Conservation (phyloP, 257 asterid species). For the Jacaranda copaia region DNA sequence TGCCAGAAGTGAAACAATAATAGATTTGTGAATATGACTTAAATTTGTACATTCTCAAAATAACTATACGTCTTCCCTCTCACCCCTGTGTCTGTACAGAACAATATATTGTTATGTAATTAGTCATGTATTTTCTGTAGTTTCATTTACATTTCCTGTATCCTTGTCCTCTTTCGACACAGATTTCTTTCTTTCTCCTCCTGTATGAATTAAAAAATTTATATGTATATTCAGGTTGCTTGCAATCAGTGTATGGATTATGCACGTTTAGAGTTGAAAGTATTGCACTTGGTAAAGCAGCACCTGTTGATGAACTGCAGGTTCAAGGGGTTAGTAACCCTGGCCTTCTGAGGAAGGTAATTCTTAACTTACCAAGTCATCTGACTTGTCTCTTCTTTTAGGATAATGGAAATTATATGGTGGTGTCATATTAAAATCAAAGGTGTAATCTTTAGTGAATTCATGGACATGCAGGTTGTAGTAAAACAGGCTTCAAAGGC, state of each 20-base stretch:
- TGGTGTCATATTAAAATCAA: not conserved
- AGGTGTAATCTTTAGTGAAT: not conserved
- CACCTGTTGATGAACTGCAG: slow-evolving; percentile 77
- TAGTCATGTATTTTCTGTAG: not conserved
- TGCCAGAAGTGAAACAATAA: not conserved
- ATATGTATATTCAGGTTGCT: slow-evolving; percentile 55
- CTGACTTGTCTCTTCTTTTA: slow-evolving; percentile 6
- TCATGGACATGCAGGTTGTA: slow-evolving; percentile 49
- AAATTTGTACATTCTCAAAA: slow-evolving; percentile 3
- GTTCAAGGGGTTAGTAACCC: slow-evolving; percentile 72
- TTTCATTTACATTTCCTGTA: slow-evolving; percentile 6
- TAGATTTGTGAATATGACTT: not conserved
- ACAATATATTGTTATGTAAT: not conserved
- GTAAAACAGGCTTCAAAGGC: slow-evolving; percentile 66
- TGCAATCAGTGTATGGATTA: slow-evolving; percentile 67
- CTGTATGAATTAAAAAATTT: not conserved
- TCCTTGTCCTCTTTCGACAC: not conserved
- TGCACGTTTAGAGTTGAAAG: slow-evolving; percentile 76
- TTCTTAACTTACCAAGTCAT: not conserved
- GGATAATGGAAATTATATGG: not conserved
- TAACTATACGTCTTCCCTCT: not conserved
- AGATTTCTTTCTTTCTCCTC: not conserved
- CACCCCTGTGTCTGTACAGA: slow-evolving; percentile 18
- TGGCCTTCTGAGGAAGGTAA: slow-evolving; percentile 66
- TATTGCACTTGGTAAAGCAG: slow-evolving; percentile 66